Evolutionary conservation across 2,329 filamentous ascomycete species (phyloP), one percentile per base, ranked within the genome.

Genomic region (Penicillium digitatum): DNA sequence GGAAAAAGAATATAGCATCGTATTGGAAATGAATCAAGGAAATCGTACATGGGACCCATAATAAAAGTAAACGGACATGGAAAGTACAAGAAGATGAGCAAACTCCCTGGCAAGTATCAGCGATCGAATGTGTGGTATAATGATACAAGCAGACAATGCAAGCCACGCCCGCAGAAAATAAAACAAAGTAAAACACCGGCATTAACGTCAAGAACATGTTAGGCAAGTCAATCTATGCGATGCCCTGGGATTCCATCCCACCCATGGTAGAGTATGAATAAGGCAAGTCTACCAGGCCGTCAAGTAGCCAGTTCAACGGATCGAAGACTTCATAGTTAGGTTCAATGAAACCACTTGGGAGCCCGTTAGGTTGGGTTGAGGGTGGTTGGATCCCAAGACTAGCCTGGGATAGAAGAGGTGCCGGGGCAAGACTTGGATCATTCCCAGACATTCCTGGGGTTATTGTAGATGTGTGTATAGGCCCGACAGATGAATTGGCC

Each of bases 281-380:
- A 60, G 89, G 89, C 69, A 93, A 88, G 69, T 92, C 88, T 57
- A 94, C 79, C 32, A 93, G 79, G 14, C 89, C 89, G 71, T 96
- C 92, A 57, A 96, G 78, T 79, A 95, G 90, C 92, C 92, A 96
- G 71, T 93, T 90, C 66, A 96, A 81, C 1, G 92, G 90, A 73
- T 96, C 91, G 68, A 95, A 96, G 58, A 95, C 90, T 71, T 95
- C 89, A 71, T 91, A 91, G 64, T 85, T 87, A 10, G 84, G 82
- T 52, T 88, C 82, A 61, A 82, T 81, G 59, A 89, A 87, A 62
- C 81, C 79, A 59, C 72, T 75, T 1, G 72, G 71, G 4, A 75
- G 58, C 6, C 61, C 64, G 6, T 55, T 60, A 5, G 69, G 58
- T 3, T 59, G 66, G 11, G 50, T 62, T 22, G 69, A n/a, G 16